A percentile compares a stretch with the other conserved stretches of the same genome.
phyloP scores from a whole-genome alignment of 1,284 basidiomycete species.

The Apiotrichum laibachii region DNA sequence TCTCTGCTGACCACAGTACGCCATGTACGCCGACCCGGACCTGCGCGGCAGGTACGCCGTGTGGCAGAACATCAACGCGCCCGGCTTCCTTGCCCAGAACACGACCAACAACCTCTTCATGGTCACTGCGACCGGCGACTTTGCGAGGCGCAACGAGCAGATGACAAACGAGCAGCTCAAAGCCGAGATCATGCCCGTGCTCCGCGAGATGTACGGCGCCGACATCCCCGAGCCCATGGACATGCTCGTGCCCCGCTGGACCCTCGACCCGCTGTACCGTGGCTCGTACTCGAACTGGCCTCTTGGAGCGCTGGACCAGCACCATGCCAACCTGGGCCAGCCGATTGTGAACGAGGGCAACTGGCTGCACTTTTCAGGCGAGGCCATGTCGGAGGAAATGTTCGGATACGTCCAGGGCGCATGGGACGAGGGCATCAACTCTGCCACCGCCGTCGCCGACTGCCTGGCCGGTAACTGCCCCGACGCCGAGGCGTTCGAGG shows the following conservation, averaged over 20 bases:
- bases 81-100: constrained; percentile 59
- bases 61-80: constrained; percentile 67
- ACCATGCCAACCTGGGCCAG: constrained; percentile 28
- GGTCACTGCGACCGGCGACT: constrained; percentile 61
- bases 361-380: constrained; percentile 23
- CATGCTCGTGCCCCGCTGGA: constrained; percentile 62
- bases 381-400: constrained; percentile 16
- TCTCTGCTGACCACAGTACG: constrained; percentile 53
- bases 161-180: constrained; percentile 57
- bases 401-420: constrained; percentile 27
- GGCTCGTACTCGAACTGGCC: constrained; percentile 71
- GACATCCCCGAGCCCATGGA: constrained; percentile 58
- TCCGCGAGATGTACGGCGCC: constrained; percentile 59
- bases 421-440: constrained; percentile 19
- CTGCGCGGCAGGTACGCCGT: constrained; percentile 65
- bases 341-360: constrained; percentile 8
- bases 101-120: constrained; percentile 55
- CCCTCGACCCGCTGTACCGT: constrained; percentile 59
- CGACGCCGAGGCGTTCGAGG: constrained; percentile 8
- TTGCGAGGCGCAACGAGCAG: constrained; percentile 58
- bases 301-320: constrained; percentile 25
- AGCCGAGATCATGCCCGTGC: constrained; percentile 58
- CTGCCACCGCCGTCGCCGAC: constrained; percentile 6
- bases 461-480: constrained; percentile 12
- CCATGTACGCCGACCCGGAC: constrained; percentile 60